Base-by-base conservation (phyloP, 1,139 yeast genomes). In the Scheffersomyces segobiensis region DNA sequence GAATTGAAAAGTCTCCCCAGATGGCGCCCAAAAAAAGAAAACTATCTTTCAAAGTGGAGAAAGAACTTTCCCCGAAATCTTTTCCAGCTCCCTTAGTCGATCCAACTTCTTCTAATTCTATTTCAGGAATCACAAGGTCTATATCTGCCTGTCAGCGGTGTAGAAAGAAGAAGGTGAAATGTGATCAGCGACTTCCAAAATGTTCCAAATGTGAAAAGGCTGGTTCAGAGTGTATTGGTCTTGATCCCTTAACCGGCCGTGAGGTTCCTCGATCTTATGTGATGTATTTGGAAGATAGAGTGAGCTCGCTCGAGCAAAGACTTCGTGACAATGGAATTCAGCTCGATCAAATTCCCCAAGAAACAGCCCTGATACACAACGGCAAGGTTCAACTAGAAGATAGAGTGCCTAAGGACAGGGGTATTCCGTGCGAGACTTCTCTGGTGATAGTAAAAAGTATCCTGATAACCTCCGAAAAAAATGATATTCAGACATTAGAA, bases 111-210 rank as follows among this genome's bases (percentile, higher is more conserved):
- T 32, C 42, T 1, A 21, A 19, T 47, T 48, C 48, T 19, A 50
- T 39, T n/a, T 47, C 50, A 46, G 72, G 71, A 6, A 78, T 84
- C 14, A 75, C 87, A 1, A 67, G 90, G 57, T 79, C 89, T 0
- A 87, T 89, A 21, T 84, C 92, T 0, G 97, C 97, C 0, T 93
- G 98, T 68, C 89, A 87, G 65, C 77, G 97, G 56, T 93, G 98
- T 66, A 82, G 97, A 24, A 71, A 79, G 58, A 88, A 91, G 67
- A 93, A 93, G 72, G 85, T 91, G 57, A 87, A 87, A 67, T 93
- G 98, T 75, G 96, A 93, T 64, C 93, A 89, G 63, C 85, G 85
- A 64, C 88, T 90, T 70, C 97, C 97, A 1, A 84, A 86, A 56
- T 93, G 98, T 69, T 76, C 85, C 17, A 83, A 85, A 52, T 92